Evolutionary conservation across 75 land plant species (phyloP), one percentile per base, ranked within the genome.

Genomic region (Adiantum capillusveneris): DNA sequence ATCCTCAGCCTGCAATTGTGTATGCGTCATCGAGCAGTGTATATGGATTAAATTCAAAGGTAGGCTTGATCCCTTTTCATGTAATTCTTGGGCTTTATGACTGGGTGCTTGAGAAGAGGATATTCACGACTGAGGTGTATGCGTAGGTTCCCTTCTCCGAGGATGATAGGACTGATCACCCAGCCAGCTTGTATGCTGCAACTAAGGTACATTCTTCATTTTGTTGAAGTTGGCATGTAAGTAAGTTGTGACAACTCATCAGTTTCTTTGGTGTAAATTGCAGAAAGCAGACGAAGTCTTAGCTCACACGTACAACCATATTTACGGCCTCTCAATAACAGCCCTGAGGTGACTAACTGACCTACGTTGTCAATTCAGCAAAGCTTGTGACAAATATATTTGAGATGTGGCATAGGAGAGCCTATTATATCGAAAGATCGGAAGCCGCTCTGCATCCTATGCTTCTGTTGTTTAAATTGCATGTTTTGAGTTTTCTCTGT

Each of bases 21-120:
- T 84, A 85, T 85, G 87, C 87, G 3, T 77, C 81, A 9, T 78
- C 81, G 1, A 78, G 81, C 43, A 82, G 81, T 14, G 85, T 84
- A 1, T 81, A 84, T 49, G 87, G 87, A 14, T 57, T 84, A 27
- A 84, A 84, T 31, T 64, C 84, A 0, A 78, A 84, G 58, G 85
- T 64, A n/a, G 37, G 9, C 9, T 58, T 19, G 13, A 2, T 53
- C 13, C 14, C 49, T 34, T 9, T 57, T 57, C 37, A 12, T 43
- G 18, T 11, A n/a, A 52, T 19, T 12, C 14, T 17, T 52, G 11
- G 7, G 24, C 18, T 11, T 19, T 52, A 24, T 24, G 7, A 52
- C 53, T 11, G n/a, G 44, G 44, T 43, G 12, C 17, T n/a, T n/a
- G n/a, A n/a, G n/a, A n/a, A n/a, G n/a, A n/a, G n/a, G n/a, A n/a